Evolutionary conservation across 2,329 filamentous ascomycete species (phyloP).

Genomic region (Penicillium sp.): DNA sequence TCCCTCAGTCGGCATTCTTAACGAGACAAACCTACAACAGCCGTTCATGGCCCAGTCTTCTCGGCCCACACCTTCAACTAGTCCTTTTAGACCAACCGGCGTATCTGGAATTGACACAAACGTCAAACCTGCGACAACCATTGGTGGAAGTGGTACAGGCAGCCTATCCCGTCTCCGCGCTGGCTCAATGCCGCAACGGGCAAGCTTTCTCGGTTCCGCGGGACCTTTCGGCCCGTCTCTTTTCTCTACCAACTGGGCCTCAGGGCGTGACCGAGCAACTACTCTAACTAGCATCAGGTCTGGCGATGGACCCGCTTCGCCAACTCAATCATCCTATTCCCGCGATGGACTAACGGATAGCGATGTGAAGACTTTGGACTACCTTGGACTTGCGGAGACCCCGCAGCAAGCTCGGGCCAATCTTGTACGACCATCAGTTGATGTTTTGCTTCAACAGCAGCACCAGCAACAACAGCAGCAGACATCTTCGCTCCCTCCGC

Average conservation of each 20-base stretch:
- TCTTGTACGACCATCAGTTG: slow-evolving; percentile 66
- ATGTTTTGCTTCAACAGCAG: slow-evolving; percentile 56
- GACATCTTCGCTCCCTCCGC: slow-evolving; percentile 53
- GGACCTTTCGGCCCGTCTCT: slow-evolving; percentile 85
- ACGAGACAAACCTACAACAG: slow-evolving; percentile 60
- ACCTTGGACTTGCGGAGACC: slow-evolving; percentile 91
- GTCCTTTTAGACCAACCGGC: slow-evolving; percentile 75
- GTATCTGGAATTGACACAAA: slow-evolving; percentile 47
- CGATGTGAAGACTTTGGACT: slow-evolving; percentile 92
- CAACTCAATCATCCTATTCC: slow-evolving; percentile 83
- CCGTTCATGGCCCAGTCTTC: slow-evolving; percentile 75
- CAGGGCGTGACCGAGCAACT: slow-evolving; percentile 78
- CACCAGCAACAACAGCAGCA: slow-evolving; percentile 58
- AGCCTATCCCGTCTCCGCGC: slow-evolving; percentile 85
- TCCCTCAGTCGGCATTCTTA: slow-evolving; percentile 73
- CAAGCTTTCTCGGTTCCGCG: slow-evolving; percentile 65
- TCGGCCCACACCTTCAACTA: slow-evolving; percentile 83
- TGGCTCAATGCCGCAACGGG: slow-evolving; percentile 90
- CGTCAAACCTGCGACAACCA: slow-evolving; percentile 46
- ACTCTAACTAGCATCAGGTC: slow-evolving; percentile 91
- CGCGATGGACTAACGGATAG: slow-evolving; percentile 82
- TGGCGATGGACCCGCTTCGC: slow-evolving; percentile 83
- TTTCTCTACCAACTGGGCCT: slow-evolving; percentile 85
- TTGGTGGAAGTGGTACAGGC: slow-evolving; percentile 66
- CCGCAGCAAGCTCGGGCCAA: slow-evolving; percentile 79